Evolutionary conservation across 257 asterid species (phyloP), one percentile per base, ranked within the genome.

Genomic region (Hygrophila difformis): DNA sequence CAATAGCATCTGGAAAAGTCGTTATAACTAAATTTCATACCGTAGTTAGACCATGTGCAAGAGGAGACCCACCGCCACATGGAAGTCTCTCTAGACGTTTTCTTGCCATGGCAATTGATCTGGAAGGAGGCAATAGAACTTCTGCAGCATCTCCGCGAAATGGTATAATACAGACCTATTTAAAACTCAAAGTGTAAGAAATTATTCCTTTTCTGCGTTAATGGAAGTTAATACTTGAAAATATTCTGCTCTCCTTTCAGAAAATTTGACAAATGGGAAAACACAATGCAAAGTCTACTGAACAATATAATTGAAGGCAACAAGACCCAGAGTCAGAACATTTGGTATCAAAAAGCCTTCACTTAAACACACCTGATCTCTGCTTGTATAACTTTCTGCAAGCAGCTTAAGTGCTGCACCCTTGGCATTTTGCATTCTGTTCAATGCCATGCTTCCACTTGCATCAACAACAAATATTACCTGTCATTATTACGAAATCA

Each of bases 131-230:
- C 59, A 91, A 63, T 51, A 91, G 79, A 60, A 91, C 96, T 76
- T 91, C 98, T 43, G 98, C 98, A 36, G 96, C 76, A 70, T 91
- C 98, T 72, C 98, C 98, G n/a, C 98, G 85, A 69, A 91, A 91
- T 7, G 98, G 98, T 63, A 91, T 80, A 72, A 91, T 86, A 56
- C 69, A 67, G n/a, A 85, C 98, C 98, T 89, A 60, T 47, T 57
- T 56, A 74, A 56, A 54, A 63, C 43, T 59, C 24, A 54, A 60
- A 18, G 51, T 22, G 49, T 41, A 42, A 57, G 31, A 23, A 21
- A 40, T 51, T 19, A 34, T 42, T 53, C 26, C 29, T 39, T 41
- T 35, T 29, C 18, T 36, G 16, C 39, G 3, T 5, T n/a, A n/a
- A n/a, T n/a, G n/a, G 15, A 44, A 16, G 18, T 45, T 35, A 21